Conservation (phyloP, 306 rosid species). For the Acmispon strigosus region DNA sequence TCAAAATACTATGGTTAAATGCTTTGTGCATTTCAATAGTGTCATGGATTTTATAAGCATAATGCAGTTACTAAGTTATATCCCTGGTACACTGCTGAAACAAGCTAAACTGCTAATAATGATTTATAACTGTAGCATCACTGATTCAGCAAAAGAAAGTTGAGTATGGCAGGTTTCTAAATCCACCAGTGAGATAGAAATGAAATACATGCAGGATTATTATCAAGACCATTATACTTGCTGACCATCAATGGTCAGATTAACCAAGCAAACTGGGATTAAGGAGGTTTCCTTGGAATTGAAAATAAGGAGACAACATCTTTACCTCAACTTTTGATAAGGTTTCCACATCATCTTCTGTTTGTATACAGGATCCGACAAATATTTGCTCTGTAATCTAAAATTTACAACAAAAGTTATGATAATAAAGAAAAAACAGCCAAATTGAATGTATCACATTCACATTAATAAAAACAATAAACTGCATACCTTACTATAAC, state of each 20-base stretch:
- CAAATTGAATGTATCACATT: neutral
- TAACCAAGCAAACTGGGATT: neutral
- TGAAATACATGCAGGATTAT: too few species aligned
- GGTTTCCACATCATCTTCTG: constrained; percentile 66
- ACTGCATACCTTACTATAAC: constrained; percentile 69
- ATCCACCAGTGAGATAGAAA: too few species aligned
- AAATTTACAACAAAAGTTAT: constrained; percentile 15
- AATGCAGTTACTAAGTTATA: neutral
- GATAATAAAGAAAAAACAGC: neutral
- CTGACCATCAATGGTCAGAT: too few species aligned
- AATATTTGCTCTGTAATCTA: constrained; percentile 89
- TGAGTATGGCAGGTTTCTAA: neutral
- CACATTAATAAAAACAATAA: neutral
- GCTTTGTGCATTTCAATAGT: constrained; percentile 8
- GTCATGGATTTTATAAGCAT: neutral
- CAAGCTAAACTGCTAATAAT: neutral
- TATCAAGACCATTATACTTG: too few species aligned
- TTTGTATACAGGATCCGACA: constrained; percentile 92
- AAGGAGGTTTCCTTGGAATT: neutral
- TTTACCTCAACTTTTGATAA: constrained; percentile 60
- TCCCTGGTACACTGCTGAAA: neutral
- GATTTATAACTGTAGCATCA: neutral
- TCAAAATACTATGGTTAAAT: neutral
- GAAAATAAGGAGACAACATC: neutral
- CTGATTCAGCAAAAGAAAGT: constrained; percentile 8